A percentile compares a stretch with the other conserved stretches of the same genome.
Conservation (phyloP, 768 basidiomycete species). For the Suillus subaureus region DNA sequence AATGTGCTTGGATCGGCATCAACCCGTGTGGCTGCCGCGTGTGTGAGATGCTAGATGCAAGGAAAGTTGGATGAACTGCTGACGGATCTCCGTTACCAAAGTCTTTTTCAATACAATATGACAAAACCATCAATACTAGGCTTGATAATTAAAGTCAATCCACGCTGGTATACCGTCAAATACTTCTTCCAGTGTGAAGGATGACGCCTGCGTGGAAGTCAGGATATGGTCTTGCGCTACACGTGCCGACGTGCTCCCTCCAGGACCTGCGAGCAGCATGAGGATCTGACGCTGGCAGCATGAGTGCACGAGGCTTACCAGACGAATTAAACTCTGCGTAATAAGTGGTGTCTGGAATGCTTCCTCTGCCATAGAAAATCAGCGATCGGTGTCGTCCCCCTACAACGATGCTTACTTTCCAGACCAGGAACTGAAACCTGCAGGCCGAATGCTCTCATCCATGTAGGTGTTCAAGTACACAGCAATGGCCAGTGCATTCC, state of each 20-base stretch:
- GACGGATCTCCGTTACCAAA: not conserved
- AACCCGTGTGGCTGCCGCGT: constrained; percentile 21
- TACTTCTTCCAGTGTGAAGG: constrained; percentile 52
- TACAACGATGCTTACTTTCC: constrained; percentile 15
- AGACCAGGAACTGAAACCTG: constrained; percentile 54
- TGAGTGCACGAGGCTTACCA: constrained; percentile 33
- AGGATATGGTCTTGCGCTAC: constrained; percentile 51
- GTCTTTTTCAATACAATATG: not conserved
- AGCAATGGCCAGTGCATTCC: constrained; percentile 60
- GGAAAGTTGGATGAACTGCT: not conserved
- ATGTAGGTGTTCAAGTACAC: constrained; percentile 58
- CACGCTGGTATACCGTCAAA: constrained; percentile 52
- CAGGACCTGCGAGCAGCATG: constrained; percentile 41
- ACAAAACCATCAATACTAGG: too few species aligned
- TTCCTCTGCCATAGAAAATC: constrained; percentile 35
- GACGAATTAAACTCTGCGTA: constrained; percentile 58
- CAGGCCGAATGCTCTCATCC: constrained; percentile 55
- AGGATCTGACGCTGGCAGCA: not conserved
- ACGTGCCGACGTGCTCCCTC: constrained; percentile 47
- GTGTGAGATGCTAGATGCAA: not conserved
- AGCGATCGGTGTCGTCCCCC: not conserved
- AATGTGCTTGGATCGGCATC: constrained; percentile 32
- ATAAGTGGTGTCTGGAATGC: constrained; percentile 55
- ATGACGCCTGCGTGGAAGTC: constrained; percentile 41
- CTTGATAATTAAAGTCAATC: constrained; percentile 48